phyloP scores from a whole-genome alignment of 2,329 filamentous ascomycete genomes.

The Epichloe festucae region DNA sequence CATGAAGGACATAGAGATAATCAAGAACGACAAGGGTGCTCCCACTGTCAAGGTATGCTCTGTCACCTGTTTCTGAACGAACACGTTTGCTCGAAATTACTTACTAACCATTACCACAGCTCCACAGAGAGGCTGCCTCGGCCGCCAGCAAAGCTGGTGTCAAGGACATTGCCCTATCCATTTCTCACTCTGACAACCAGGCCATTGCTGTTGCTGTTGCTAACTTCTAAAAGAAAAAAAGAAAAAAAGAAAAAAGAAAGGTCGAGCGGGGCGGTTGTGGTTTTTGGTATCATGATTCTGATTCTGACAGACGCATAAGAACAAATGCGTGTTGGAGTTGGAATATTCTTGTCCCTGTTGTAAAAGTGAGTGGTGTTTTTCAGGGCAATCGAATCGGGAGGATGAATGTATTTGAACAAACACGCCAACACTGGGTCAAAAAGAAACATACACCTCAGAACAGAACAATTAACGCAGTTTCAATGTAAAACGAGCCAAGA shows the following conservation, averaged over 20 bases:
- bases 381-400: neutral
- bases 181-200: constrained; percentile 89
- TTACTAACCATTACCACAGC: constrained; percentile 40
- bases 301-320: neutral
- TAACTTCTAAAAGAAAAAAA: constrained; percentile 46
- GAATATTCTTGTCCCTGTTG: neutral
- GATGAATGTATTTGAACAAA: no score
- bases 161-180: constrained; percentile 81
- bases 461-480: constrained; percentile 3
- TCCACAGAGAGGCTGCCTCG: constrained; percentile 71
- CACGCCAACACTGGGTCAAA: neutral
- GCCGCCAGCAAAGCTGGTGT: constrained; percentile 80
- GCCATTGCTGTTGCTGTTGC: constrained; percentile 89
- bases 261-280: constrained; percentile 3
- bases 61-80: neutral
- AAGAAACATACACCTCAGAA: neutral
- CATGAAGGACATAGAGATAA: constrained; percentile 89
- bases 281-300: constrained; percentile 8
- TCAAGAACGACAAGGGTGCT: constrained; percentile 66
- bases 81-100: neutral
- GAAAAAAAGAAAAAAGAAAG: constrained; percentile 15
- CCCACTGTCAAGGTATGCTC: constrained; percentile 70
- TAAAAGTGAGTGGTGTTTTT: neutral
- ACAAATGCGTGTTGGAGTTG: neutral
- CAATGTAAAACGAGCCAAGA: constrained; percentile 3